phyloP scores from a whole-genome alignment of 1,284 basidiomycete genomes.

The Moniliophthora roreri region DNA sequence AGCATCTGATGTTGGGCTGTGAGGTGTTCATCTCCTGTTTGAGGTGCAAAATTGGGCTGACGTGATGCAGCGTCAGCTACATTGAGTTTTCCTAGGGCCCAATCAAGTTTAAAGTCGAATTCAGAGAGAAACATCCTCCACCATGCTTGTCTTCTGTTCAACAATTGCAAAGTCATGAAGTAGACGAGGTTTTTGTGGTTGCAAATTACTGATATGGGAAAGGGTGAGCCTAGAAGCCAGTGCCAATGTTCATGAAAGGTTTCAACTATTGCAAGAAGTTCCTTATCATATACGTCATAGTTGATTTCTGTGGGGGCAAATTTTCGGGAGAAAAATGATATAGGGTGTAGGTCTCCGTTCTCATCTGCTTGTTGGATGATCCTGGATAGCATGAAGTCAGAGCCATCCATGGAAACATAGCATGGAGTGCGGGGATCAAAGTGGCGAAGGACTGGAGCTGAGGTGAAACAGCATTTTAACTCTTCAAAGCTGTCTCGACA shows the following conservation, averaged over 20 bases:
- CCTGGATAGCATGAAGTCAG: too few species aligned
- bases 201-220: not conserved
- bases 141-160: too few species aligned
- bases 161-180: too few species aligned
- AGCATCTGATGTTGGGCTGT: not conserved
- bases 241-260: not conserved
- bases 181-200: too few species aligned
- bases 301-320: too few species aligned
- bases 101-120: conserved; percentile 28
- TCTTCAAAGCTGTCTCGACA: not conserved
- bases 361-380: too few species aligned
- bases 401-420: conserved; percentile 22
- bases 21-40: not conserved
- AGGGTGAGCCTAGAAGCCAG: not conserved
- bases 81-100: conserved; percentile 25
- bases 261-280: too few species aligned
- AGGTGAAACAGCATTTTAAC: conserved; percentile 3
- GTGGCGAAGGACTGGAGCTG: conserved; percentile 5
- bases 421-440: conserved; percentile 29
- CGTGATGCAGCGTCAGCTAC: conserved; percentile 32
- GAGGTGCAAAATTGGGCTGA: not conserved
- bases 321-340: too few species aligned
- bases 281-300: too few species aligned
- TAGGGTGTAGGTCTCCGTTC: too few species aligned
- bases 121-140: too few species aligned